Evolutionary conservation across 2,329 filamentous ascomycete species (phyloP).

Genomic region (Fusarium abutilonis): DNA sequence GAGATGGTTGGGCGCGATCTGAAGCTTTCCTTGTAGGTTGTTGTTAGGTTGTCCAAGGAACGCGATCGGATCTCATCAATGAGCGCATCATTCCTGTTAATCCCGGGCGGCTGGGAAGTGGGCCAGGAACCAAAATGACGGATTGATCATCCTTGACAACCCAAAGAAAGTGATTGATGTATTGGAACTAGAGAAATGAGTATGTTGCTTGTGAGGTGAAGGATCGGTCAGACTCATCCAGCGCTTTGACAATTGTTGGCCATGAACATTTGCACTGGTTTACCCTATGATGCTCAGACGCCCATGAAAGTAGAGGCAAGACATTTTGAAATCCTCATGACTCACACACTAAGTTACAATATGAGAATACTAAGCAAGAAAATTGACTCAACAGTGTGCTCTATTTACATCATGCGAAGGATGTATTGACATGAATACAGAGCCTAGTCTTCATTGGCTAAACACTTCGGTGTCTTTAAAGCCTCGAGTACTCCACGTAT

Average conservation of each 20-base stretch:
- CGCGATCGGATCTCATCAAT: slow-evolving; percentile 24
- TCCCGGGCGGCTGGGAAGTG: slow-evolving; percentile 14
- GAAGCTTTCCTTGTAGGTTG: slow-evolving; percentile 6
- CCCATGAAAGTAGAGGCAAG: too few relatives aligned
- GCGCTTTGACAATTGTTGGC: background rate
- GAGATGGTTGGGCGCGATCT: slow-evolving; percentile 1
- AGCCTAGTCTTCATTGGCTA: too few relatives aligned
- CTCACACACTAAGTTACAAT: too few relatives aligned
- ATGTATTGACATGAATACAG: too few relatives aligned
- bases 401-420: too few relatives aligned
- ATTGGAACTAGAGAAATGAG: background rate
- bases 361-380: too few relatives aligned
- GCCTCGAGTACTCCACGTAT: too few relatives aligned
- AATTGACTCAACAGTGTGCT: too few relatives aligned
- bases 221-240: background rate
- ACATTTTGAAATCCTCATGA: too few relatives aligned
- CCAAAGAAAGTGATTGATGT: background rate
- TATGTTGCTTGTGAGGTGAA: background rate
- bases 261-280: too few relatives aligned
- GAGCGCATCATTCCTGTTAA: slow-evolving; percentile 32
- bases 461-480: too few relatives aligned
- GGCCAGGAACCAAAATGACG: slow-evolving; percentile 16
- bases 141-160: background rate
- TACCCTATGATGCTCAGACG: too few relatives aligned
- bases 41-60: slow-evolving; percentile 28